Evolutionary conservation across 768 basidiomycete genomes (phyloP), one percentile per base, ranked within the genome.

Genomic region (Cubamyces sp.): DNA sequence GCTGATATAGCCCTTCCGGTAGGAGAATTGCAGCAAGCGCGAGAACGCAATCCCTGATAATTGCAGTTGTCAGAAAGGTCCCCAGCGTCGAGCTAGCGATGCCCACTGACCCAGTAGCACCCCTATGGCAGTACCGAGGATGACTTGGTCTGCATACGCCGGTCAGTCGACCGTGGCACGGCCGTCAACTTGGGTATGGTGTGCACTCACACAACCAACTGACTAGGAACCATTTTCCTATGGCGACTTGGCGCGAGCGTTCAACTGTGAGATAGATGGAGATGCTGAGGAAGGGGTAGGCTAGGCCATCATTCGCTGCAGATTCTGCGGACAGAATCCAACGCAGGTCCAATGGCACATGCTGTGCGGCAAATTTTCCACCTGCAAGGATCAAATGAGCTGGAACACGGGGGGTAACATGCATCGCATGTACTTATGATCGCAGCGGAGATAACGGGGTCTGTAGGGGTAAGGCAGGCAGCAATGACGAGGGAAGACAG

Each of bases 281-380:
- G 55, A 98, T 81, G 28, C 85, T 84, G 57, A 98, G 79, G 73
- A 98, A 98, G 0, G 95, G 95, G 73, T 96, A 97, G 1, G 96
- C 94, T 12, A 98, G 82, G 1, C 97, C 97, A 67, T 98, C 97
- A 74, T 99, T 99, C 7, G 92, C 88, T 0, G 96, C 97, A 5
- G 91, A 92, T 75, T 98, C 96, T 0, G 92, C 93, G 0, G 91
- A 84, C 7, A 97, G 78, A 43, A 97, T 81, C 21, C 86, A 88
- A 26, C 96, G 86, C 25, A 98, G 80, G 54, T 92, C 88, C 5
- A 76, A 64, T 3, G 90, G 90, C 3, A 93, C 91, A 68, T 92
- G 82, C 59, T 80, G 82, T 15, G 78, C 74, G 0, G 91, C 91
- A 65, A 82, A 93, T 61, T 80, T 85, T 0, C 91, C 91, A 12